These are phyloP conservation scores for Cicer arietinum DNA, from an alignment of 306 rosid genomes.

Conservation along the genomic window DNA sequence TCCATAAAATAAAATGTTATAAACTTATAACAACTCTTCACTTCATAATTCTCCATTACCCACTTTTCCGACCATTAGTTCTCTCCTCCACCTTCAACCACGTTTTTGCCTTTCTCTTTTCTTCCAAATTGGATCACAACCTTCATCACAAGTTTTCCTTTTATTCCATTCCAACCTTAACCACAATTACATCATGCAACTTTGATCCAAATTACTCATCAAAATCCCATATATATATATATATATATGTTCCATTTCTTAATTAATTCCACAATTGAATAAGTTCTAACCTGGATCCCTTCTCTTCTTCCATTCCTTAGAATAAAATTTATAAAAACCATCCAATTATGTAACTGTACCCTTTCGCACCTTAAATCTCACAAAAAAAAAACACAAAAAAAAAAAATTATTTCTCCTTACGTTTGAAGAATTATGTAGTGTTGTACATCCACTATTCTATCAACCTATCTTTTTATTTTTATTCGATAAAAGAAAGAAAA, in stretches of 20 bases:
- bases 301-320: constrained; percentile 56
- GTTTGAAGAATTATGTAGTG: constrained; percentile 54
- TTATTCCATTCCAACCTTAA: constrained; percentile 48
- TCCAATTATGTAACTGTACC: constrained; percentile 65
- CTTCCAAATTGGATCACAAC: constrained; percentile 38
- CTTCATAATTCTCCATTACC: constrained; percentile 24
- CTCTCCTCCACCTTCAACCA: constrained; percentile 28
- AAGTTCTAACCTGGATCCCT: constrained; percentile 59
- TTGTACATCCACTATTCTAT: constrained; percentile 25
- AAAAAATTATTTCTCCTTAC: background rate
- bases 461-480: background rate
- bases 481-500: background rate
- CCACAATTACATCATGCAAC: background rate
- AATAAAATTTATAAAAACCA: constrained; percentile 61
- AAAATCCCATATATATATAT: background rate
- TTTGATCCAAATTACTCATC: constrained; percentile 4
- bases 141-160: constrained; percentile 44
- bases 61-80: background rate
- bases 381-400: constrained; percentile 27
- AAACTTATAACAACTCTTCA: constrained; percentile 4
- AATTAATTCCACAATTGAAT: background rate
- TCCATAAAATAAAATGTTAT: background rate
- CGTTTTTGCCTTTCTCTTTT: constrained; percentile 32
- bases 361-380: constrained; percentile 17
- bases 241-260: background rate